These are phyloP conservation scores for Striga hermonthica DNA, from an alignment of 305 asterid genomes.

Conservation along the genomic window DNA sequence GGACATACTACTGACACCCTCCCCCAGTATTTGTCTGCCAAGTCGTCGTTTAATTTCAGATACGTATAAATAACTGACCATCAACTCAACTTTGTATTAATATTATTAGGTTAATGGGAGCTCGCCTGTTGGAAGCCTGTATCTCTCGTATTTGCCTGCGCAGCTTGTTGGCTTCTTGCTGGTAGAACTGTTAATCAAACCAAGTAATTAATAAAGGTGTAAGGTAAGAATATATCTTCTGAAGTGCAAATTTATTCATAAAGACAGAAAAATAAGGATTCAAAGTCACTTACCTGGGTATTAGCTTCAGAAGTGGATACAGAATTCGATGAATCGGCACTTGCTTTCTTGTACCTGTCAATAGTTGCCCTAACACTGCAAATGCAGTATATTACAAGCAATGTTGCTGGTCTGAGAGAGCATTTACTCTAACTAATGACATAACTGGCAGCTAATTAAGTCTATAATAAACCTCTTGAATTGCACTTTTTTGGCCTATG, in stretches of 20 bases:
- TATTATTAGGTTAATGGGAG: not conserved
- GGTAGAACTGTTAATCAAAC: slow-evolving; percentile 54
- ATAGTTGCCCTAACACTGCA: slow-evolving; percentile 74
- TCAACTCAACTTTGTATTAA: not conserved
- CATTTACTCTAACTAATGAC: too few relatives aligned
- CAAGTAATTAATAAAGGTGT: not conserved
- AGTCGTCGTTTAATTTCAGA: not conserved
- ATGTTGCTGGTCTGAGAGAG: too few relatives aligned
- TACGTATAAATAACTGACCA: not conserved
- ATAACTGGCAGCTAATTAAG: too few relatives aligned
- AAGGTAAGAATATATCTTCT: not conserved
- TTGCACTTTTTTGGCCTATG: too few relatives aligned
- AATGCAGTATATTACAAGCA: too few relatives aligned
- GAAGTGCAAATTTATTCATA: not conserved
- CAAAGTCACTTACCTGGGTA: slow-evolving; percentile 49
- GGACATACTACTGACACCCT: slow-evolving; percentile 53
- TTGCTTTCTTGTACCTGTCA: slow-evolving; percentile 75
- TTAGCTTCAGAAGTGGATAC: slow-evolving; percentile 75
- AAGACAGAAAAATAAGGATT: not conserved
- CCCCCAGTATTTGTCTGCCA: slow-evolving; percentile 71
- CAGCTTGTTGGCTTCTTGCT: slow-evolving; percentile 70
- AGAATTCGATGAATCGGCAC: slow-evolving; percentile 54
- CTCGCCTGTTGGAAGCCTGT: slow-evolving; percentile 57
- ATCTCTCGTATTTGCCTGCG: slow-evolving; percentile 60
- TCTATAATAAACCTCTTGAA: too few relatives aligned